Evolutionary conservation across 768 basidiomycete genomes (phyloP).

Genomic region (Pleurotus ostreatus): DNA sequence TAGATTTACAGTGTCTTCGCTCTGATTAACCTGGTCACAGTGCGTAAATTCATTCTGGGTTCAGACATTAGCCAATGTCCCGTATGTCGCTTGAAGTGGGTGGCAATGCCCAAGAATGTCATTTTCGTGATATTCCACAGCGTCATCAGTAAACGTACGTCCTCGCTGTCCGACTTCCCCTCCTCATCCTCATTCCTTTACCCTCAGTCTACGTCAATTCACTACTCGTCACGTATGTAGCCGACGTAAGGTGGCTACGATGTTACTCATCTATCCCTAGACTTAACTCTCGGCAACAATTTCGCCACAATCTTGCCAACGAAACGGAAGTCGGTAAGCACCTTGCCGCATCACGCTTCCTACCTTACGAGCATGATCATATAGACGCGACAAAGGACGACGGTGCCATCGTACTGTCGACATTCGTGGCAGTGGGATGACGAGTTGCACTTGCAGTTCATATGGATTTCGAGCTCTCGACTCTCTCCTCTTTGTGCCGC

Average conservation of each 20-base stretch:
- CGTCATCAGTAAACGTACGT: not conserved
- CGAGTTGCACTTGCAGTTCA: too few relatives aligned
- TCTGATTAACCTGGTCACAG: too few relatives aligned
- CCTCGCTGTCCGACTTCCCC: not conserved
- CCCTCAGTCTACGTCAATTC: not conserved
- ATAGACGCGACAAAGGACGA: too few relatives aligned
- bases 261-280: not conserved
- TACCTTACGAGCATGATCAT: too few relatives aligned
- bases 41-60: not conserved
- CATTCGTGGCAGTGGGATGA: too few relatives aligned
- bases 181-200: not conserved
- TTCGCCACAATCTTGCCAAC: not conserved
- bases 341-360: too few relatives aligned
- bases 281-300: not conserved
- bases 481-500: too few relatives aligned
- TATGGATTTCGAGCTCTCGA: too few relatives aligned
- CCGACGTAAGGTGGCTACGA: not conserved
- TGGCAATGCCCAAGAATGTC: not conserved
- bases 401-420: too few relatives aligned
- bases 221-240: constrained; percentile 11
- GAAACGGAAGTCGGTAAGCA: too few relatives aligned
- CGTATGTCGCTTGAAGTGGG: not conserved
- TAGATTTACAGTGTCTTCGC: not conserved
- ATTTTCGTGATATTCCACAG: not conserved
- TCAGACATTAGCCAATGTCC: not conserved